phyloP scores from a whole-genome alignment of 2,329 filamentous ascomycete genomes.

The Phyllosticta ampelicida region DNA sequence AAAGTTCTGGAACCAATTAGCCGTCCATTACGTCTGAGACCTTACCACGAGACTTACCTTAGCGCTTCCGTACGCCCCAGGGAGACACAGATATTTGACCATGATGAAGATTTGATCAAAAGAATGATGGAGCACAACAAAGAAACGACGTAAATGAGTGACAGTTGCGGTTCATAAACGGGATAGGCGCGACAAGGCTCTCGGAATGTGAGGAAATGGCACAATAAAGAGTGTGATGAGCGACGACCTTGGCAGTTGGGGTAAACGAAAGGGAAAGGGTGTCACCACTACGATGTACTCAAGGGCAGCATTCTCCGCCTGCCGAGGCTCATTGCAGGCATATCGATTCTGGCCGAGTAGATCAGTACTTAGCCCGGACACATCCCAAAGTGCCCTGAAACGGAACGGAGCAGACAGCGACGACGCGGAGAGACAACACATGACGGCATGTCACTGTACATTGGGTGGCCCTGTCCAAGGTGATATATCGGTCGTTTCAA shows the following conservation, averaged over 20 bases:
- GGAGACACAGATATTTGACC: constrained; percentile 47
- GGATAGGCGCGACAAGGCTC: no score
- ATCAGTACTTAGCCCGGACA: not conserved
- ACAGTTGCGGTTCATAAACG: no score
- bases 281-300: not conserved
- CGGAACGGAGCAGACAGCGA: not conserved
- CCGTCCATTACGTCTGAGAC: not conserved
- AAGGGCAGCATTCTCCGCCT: not conserved
- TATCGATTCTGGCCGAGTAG: not conserved
- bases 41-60: constrained; percentile 30
- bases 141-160: no score
- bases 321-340: not conserved
- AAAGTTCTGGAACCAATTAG: constrained; percentile 38
- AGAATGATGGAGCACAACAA: not conserved
- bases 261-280: not conserved
- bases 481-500: not conserved
- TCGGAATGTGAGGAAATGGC: no score
- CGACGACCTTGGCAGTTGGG: not conserved
- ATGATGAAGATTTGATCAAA: not conserved
- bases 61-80: constrained; percentile 48
- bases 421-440: not conserved
- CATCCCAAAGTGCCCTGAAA: not conserved
- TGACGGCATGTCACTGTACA: not conserved
- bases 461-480: not conserved
- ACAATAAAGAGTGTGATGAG: not conserved